Evolutionary conservation across 1,139 yeast species (phyloP).

Genomic region (Hansenula sp.): DNA sequence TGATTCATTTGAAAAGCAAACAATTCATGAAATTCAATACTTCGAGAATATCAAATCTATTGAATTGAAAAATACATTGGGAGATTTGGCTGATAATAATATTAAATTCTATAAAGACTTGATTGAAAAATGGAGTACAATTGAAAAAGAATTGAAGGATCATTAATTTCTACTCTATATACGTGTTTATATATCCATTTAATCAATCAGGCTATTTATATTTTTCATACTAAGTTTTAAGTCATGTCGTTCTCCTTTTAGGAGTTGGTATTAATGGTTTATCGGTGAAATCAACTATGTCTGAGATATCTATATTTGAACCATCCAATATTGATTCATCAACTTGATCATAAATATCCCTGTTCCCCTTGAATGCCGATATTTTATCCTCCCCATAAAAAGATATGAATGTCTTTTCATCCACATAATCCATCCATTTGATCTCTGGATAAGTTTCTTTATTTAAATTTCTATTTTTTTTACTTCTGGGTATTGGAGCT

Average conservation of each 20-base stretch:
- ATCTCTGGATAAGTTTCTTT: slow-evolving; percentile 59
- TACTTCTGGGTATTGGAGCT: slow-evolving; percentile 79
- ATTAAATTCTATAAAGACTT: slow-evolving; percentile 71
- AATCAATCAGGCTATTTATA: no score
- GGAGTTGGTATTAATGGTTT: slow-evolving; percentile 11
- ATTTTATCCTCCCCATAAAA: slow-evolving; percentile 39
- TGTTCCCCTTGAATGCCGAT: slow-evolving; percentile 22
- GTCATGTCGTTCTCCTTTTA: slow-evolving; percentile 5
- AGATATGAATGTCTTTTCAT: slow-evolving; percentile 39
- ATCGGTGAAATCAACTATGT: slow-evolving; percentile 18
- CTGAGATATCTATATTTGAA: slow-evolving; percentile 16
- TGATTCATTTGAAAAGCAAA: slow-evolving; percentile 62
- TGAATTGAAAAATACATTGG: slow-evolving; percentile 71
- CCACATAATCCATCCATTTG: slow-evolving; percentile 44
- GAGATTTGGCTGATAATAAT: slow-evolving; percentile 71
- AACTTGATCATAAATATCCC: slow-evolving; percentile 27
- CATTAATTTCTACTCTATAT: no score
- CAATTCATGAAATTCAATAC: slow-evolving; percentile 68
- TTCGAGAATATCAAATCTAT: slow-evolving; percentile 78
- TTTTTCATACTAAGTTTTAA: no score
- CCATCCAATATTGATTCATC: slow-evolving; percentile 27
- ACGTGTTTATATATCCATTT: no score
- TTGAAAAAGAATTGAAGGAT: slow-evolving; percentile 40
- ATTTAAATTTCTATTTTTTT: slow-evolving; percentile 73
- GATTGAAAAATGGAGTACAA: slow-evolving; percentile 67